Conservation (phyloP, 495 filamentous ascomycete species). For the Penicillium argentinense region DNA sequence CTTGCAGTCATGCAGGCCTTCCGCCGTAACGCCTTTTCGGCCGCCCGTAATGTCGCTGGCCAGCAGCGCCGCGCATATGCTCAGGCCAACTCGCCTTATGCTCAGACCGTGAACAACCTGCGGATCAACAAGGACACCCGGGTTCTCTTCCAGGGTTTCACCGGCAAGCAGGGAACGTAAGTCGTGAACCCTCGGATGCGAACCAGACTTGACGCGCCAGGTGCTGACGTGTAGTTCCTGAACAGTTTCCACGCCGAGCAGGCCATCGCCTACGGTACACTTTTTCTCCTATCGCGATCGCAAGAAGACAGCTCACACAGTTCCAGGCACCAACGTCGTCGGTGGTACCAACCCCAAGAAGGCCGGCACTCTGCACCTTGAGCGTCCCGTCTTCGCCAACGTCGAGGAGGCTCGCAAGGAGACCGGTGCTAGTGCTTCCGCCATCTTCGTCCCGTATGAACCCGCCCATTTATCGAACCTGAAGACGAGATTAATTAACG, state of each 20-base stretch:
- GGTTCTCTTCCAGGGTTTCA: slow-evolving; percentile 97
- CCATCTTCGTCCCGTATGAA: slow-evolving; percentile 93
- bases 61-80: slow-evolving; percentile 66
- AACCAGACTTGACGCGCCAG: slow-evolving; percentile 8
- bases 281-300: slow-evolving; percentile 15
- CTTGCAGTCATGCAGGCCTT: slow-evolving; percentile 55
- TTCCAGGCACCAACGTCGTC: slow-evolving; percentile 88
- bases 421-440: slow-evolving; percentile 86
- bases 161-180: slow-evolving; percentile 97
- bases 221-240: slow-evolving; percentile 44
- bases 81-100: slow-evolving; percentile 68
- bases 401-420: slow-evolving; percentile 87
- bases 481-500: slow-evolving; percentile 13
- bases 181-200: slow-evolving; percentile 34
- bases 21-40: slow-evolving; percentile 50
- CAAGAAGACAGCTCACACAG: slow-evolving; percentile 33
- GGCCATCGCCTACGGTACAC: slow-evolving; percentile 93
- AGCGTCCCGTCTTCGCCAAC: slow-evolving; percentile 87
- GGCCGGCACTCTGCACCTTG: slow-evolving; percentile 85
- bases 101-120: slow-evolving; percentile 82
- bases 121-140: slow-evolving; percentile 89
- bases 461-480: neutral
- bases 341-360: slow-evolving; percentile 99
- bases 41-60: slow-evolving; percentile 47
- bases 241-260: slow-evolving; percentile 93